Percentiles rank a stretch among this genome's conserved stretches.
Conservation (phyloP, 257 asterid genomes). For the Gardenia jasminoides region DNA sequence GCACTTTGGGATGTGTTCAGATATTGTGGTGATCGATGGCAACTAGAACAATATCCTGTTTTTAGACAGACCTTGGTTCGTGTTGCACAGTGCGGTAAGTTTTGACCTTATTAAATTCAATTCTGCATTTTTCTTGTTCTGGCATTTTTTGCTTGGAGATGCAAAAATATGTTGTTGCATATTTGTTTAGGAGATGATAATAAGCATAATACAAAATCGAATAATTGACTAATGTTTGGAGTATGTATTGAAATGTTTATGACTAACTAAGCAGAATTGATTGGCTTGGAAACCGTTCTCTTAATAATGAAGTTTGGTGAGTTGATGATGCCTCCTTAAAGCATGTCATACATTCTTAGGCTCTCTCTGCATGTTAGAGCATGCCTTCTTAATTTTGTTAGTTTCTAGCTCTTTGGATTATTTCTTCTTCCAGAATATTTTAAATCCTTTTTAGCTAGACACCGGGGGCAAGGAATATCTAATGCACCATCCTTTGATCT, state of each 20-base stretch:
- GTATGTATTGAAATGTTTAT: not conserved
- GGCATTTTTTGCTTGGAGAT: not conserved
- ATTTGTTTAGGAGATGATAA: not conserved
- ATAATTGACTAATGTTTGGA: not conserved
- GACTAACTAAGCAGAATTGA: not conserved
- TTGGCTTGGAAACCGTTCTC: not conserved
- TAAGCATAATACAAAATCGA: not conserved
- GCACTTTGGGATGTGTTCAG: constrained; percentile 81
- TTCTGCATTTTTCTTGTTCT: not conserved
- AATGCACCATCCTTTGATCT: not conserved
- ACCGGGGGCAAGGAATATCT: not conserved
- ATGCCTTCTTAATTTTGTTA: not conserved
- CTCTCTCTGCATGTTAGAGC: not conserved
- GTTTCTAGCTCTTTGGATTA: not conserved
- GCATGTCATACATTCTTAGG: not conserved
- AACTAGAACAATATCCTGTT: constrained; percentile 51
- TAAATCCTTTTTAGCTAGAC: not conserved
- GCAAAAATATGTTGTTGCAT: not conserved
- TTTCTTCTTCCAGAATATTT: not conserved
- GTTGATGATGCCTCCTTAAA: not conserved
- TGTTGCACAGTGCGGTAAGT: constrained; percentile 80
- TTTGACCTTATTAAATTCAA: not conserved
- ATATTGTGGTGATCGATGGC: constrained; percentile 58
- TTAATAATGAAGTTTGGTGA: not conserved
- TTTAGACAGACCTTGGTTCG: constrained; percentile 49